Evolutionary conservation across 2,329 filamentous ascomycete species (phyloP).

Genomic region (Trichoderma gracile): DNA sequence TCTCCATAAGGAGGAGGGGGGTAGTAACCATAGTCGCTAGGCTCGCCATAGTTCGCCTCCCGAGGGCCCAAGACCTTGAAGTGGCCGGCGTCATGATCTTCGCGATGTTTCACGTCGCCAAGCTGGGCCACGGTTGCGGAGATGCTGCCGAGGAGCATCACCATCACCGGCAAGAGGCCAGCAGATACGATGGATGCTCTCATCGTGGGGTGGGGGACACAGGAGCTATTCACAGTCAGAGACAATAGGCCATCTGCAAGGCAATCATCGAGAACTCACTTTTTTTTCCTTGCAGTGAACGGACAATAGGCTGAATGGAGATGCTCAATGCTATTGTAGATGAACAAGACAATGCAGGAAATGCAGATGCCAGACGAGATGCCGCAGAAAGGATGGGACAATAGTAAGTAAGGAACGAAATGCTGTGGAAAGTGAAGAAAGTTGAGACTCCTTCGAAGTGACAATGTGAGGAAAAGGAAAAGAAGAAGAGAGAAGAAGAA

Average conservation of each 20-base stretch:
- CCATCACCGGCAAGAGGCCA: constrained; percentile 39
- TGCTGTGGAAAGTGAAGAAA: background rate
- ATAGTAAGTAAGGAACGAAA: constrained; percentile 2
- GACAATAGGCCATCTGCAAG: constrained; percentile 9
- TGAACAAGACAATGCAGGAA: background rate
- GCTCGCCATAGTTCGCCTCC: constrained; percentile 28
- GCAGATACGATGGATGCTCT: constrained; percentile 37
- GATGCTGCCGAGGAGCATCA: constrained; percentile 28
- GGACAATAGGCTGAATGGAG: background rate
- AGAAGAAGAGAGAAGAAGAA: background rate
- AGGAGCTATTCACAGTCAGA: constrained; percentile 19
- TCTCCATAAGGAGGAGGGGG: constrained; percentile 31
- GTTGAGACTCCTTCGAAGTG: background rate
- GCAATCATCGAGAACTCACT: constrained; percentile 4
- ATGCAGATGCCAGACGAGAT: background rate
- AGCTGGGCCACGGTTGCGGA: constrained; percentile 14
- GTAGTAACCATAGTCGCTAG: constrained; percentile 28
- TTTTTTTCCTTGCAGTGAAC: constrained; percentile 8
- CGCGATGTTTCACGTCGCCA: background rate
- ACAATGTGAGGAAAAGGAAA: background rate
- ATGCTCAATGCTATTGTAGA: background rate
- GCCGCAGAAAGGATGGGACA: background rate
- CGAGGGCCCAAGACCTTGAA: constrained; percentile 24
- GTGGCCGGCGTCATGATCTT: background rate
- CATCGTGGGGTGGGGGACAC: constrained; percentile 38